A percentile compares a stretch with the other conserved stretches of the same genome.
phyloP scores from a whole-genome alignment of 441 rosid species.

The Adansonia madagascariensis region DNA sequence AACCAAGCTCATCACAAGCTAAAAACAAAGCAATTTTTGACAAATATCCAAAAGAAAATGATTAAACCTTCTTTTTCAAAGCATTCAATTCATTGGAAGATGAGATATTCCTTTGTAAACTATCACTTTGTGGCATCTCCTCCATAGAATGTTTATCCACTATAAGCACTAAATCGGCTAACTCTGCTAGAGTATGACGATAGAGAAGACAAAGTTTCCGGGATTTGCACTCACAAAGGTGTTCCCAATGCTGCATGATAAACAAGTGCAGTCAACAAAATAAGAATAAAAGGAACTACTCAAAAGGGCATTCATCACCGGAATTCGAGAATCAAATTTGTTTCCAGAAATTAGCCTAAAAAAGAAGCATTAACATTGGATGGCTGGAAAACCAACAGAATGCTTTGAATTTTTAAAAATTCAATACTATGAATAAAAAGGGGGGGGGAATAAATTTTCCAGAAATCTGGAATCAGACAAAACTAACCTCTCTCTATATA shows the following conservation, averaged over 20 bases:
- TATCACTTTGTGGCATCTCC: constrained; percentile 42
- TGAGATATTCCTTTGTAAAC: constrained; percentile 45
- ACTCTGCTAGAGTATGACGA: constrained; percentile 81
- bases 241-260: constrained; percentile 85
- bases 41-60: constrained; percentile 15
- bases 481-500: not conserved
- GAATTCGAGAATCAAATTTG: not conserved
- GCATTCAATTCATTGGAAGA: constrained; percentile 45
- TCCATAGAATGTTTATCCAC: constrained; percentile 44
- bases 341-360: not conserved
- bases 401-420: not conserved
- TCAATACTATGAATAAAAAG: not conserved
- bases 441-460: not conserved
- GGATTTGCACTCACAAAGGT: constrained; percentile 87
- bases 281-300: not conserved
- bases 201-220: constrained; percentile 69
- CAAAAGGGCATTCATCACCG: not conserved
- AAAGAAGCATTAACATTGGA: not conserved
- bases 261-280: constrained; percentile 26
- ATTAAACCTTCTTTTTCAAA: constrained; percentile 65
- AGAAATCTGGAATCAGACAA: not conserved
- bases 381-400: constrained; percentile 6
- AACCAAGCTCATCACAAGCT: constrained; percentile 5
- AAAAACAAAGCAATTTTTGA: not conserved
- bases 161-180: constrained; percentile 55